Evolutionary conservation across 2,329 filamentous ascomycete species (phyloP), one percentile per base, ranked within the genome.

Genomic region (Penicillium sp.): DNA sequence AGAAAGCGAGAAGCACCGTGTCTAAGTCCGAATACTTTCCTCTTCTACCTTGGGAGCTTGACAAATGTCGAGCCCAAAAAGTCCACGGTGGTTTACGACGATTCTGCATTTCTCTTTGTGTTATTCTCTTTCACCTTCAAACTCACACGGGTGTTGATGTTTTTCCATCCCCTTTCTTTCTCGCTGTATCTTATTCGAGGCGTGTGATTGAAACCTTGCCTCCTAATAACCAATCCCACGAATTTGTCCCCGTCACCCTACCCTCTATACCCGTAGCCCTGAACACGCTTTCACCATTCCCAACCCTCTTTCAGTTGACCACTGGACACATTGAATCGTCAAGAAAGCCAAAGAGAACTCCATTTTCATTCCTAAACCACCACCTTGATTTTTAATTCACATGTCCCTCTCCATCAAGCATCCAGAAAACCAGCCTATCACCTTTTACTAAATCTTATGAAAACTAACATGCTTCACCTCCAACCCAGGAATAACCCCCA

Each of bases 1-100:
- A 90, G 88, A 90, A 77, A 89, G 85, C 72, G 88, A 90, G 71
- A 90, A 90, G 75, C 88, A 90, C 75, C 85, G 88, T 44, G 85
- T 89, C 64, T 89, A 69, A 65, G 43, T 33, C 40, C 29, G 44
- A 31, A 50, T 12, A n/a, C 9, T 44, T 35, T 25, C 55, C n/a
- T 52, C 45, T 50, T 49, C 40, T 49, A 49, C 20, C 23, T 52
- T 45, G 45, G 51, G 54, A 53, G 46, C 51, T 27, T 18, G 15
- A 20, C 35, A 42, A 53, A 57, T 53, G 41, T 57, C 49, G 18
- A 48, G 54, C 55, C 47, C 60, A 53, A 67, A 69, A 65, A 64
- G 62, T 67, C 61, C 52, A 60, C 57, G 62, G 64, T 61, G 62
- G 62, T 59, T 62, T 44, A 65, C 54, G 62, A 61, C 54, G 50